Conservation (phyloP, 2,329 filamentous ascomycete species). For the Ilyonectria mors-panacis region DNA sequence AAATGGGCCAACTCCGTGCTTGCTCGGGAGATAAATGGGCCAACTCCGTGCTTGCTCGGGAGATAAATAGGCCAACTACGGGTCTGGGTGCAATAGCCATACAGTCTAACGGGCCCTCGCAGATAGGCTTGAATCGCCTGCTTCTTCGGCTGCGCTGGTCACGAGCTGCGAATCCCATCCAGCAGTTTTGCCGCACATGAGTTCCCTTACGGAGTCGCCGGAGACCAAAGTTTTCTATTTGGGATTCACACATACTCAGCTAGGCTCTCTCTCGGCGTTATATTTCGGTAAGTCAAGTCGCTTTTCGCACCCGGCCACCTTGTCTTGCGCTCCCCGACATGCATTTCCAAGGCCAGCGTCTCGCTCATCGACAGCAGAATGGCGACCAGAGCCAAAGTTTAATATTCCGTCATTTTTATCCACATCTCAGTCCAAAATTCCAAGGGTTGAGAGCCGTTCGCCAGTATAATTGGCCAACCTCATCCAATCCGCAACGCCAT, state of each 20-base stretch:
- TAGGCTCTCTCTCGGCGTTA: not conserved
- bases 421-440: constrained; percentile 3
- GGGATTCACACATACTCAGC: not conserved
- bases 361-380: not conserved
- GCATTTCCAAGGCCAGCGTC: not conserved
- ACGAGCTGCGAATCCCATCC: not conserved
- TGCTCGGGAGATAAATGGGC: constrained; percentile 4
- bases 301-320: not conserved
- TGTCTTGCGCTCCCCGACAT: not conserved
- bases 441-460: not conserved
- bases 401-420: not conserved
- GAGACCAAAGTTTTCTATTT: not conserved
- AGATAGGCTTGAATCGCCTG: constrained; percentile 3
- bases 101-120: not conserved
- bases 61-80: constrained; percentile 4
- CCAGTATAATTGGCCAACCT: constrained; percentile 7
- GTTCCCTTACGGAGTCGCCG: not conserved
- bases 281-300: not conserved
- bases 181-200: not conserved
- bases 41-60: constrained; percentile 11
- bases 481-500: constrained; percentile 13
- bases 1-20: constrained; percentile 3
- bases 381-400: not conserved
- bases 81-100: not conserved
- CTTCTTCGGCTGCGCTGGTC: constrained; percentile 2